A percentile compares a stretch with the other conserved stretches of the same genome.
Conservation (phyloP, 2,329 filamentous ascomycete genomes). For the Alternaria angustiovoidea region DNA sequence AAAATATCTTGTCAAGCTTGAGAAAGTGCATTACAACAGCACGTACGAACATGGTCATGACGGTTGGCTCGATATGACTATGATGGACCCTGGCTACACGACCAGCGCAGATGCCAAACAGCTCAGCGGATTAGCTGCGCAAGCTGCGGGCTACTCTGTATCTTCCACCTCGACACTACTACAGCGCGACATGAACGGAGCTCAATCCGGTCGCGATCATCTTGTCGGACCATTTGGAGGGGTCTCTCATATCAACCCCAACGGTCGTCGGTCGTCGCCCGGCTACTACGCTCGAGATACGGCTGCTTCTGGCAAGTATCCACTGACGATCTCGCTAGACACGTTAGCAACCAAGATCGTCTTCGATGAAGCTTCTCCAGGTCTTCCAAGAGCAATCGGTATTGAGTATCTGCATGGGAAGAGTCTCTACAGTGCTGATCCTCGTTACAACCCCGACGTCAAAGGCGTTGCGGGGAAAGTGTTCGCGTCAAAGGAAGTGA, state of each 20-base stretch:
- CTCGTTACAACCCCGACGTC: conserved; percentile 43
- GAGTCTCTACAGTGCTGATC: conserved; percentile 47
- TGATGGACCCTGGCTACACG: conserved; percentile 32
- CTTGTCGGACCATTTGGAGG: neutral
- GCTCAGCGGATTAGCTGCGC: conserved; percentile 18
- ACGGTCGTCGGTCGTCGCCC: neutral
- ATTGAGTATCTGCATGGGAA: conserved; percentile 51
- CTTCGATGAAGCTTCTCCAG: neutral
- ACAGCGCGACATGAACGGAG: neutral
- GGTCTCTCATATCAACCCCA: neutral
- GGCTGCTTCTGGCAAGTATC: conserved; percentile 38
- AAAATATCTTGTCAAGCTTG: conserved; percentile 57
- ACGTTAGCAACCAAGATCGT: neutral
- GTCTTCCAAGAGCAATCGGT: conserved; percentile 56
- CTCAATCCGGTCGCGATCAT: neutral
- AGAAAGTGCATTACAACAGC: conserved; percentile 37
- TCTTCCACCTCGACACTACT: neutral
- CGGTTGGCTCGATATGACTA: conserved; percentile 39
- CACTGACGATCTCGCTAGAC: conserved; percentile 62
- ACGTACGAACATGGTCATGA: conserved; percentile 31
- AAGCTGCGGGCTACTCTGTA: neutral
- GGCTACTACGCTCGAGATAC: neutral
- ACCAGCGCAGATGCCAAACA: conserved; percentile 25
- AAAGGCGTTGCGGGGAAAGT: conserved; percentile 32
- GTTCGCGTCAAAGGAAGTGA: conserved; percentile 34